Conservation (phyloP, 352 stramenopile species). For the Phytophthora fragariaefolia region DNA sequence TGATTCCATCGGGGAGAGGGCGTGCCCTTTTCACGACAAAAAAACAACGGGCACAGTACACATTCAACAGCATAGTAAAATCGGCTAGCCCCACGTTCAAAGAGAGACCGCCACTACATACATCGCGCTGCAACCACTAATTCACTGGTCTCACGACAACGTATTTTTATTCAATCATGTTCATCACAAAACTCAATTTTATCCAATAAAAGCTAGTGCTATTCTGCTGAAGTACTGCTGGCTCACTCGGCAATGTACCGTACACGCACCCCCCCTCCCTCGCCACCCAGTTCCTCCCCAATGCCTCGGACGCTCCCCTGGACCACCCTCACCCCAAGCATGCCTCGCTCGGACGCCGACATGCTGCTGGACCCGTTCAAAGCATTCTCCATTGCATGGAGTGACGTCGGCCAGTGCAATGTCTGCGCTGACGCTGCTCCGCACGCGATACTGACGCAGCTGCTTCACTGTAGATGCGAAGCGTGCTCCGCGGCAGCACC, state of each 20-base stretch:
- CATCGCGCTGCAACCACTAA: not conserved
- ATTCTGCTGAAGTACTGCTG: too few relatives aligned
- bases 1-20: not conserved
- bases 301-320: not conserved
- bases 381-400: not conserved
- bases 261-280: not conserved
- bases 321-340: not conserved
- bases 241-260: too few relatives aligned
- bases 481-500: not conserved
- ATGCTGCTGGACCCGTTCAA: slow-evolving; percentile 15
- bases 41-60: not conserved
- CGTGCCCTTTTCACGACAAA: not conserved
- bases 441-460: not conserved
- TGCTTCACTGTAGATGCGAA: not conserved
- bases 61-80: not conserved
- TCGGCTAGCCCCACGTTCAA: not conserved
- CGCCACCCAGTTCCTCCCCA: not conserved
- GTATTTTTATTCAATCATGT: not conserved
- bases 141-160: not conserved
- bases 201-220: too few relatives aligned
- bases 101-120: not conserved
- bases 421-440: not conserved
- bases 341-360: slow-evolving; percentile 1
- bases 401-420: not conserved
- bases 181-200: not conserved